These are phyloP conservation scores for Nitzschia sp. DNA, from an alignment of 108 stramenopile species.

Conservation along the genomic window DNA sequence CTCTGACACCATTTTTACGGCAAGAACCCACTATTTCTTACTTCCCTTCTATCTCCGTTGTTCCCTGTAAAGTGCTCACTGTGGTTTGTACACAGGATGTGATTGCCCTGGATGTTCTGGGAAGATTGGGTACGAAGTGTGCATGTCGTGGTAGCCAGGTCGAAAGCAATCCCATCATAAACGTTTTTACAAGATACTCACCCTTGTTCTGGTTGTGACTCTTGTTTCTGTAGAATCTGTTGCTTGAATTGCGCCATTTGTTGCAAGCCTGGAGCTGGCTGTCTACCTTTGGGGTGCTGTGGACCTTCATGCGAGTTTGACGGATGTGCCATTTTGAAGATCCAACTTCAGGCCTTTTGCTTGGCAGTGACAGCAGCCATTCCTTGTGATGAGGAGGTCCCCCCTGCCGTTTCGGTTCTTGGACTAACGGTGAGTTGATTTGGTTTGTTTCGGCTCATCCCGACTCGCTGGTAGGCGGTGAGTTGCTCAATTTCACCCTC, in stretches of 20 bases:
- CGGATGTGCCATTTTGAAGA: slow-evolving; percentile 54
- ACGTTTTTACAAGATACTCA: slow-evolving; percentile 3
- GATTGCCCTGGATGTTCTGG: slow-evolving; percentile 60
- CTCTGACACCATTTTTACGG: background rate
- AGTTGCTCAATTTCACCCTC: background rate
- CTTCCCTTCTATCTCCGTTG: background rate
- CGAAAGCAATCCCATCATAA: too few relatives aligned
- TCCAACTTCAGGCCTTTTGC: slow-evolving; percentile 64
- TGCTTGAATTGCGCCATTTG: slow-evolving; percentile 62
- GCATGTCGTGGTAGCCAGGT: background rate
- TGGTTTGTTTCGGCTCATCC: too few relatives aligned
- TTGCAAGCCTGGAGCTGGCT: slow-evolving; percentile 66
- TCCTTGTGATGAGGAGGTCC: slow-evolving; percentile 81
- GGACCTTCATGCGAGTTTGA: slow-evolving; percentile 39
- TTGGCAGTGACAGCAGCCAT: slow-evolving; percentile 58
- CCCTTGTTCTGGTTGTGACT: background rate
- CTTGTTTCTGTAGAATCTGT: slow-evolving; percentile 10
- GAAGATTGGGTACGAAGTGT: slow-evolving; percentile 42
- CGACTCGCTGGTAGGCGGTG: too few relatives aligned
- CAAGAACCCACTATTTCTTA: background rate
- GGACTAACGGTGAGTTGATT: slow-evolving; percentile 44
- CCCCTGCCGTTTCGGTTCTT: slow-evolving; percentile 46
- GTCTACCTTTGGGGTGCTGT: slow-evolving; percentile 37
- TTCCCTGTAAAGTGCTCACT: slow-evolving; percentile 28
- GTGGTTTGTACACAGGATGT: slow-evolving; percentile 30